phyloP scores from a whole-genome alignment of 257 asterid genomes.

The Nicotiana tomentosiformis region DNA sequence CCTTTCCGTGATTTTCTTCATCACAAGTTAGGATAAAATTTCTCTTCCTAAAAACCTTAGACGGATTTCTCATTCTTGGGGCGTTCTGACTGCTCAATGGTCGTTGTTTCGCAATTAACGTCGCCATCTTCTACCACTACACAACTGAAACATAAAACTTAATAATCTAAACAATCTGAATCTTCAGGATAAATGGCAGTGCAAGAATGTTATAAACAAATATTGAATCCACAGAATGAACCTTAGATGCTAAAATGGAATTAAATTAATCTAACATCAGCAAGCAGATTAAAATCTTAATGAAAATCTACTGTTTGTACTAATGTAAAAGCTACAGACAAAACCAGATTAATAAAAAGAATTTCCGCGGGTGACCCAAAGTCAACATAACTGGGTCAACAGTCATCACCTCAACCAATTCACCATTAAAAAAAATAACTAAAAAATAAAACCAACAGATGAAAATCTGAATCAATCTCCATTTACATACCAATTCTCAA shows the following conservation, averaged over 20 bases:
- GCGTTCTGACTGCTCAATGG: conserved; percentile 12
- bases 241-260: not conserved
- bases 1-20: conserved; percentile 41
- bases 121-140: conserved; percentile 31
- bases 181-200: not conserved
- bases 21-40: conserved; percentile 32
- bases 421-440: not conserved
- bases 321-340: not conserved
- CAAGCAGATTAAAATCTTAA: not conserved
- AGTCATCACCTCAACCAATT: not conserved
- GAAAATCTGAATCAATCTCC: not conserved
- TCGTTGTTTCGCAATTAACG: conserved; percentile 35
- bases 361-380: not conserved
- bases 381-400: conserved; percentile 17
- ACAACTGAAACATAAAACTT: conserved; percentile 16
- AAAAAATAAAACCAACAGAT: not conserved
- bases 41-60: conserved; percentile 32
- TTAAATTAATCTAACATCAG: not conserved
- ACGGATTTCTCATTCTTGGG: conserved; percentile 21
- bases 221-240: not conserved
- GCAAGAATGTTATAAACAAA: not conserved
- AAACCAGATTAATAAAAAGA: not conserved
- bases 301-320: not conserved
- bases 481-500: not conserved
- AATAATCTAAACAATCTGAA: not conserved